phyloP scores from a whole-genome alignment of 2,329 filamentous ascomycete species.

The Claviceps africana region DNA sequence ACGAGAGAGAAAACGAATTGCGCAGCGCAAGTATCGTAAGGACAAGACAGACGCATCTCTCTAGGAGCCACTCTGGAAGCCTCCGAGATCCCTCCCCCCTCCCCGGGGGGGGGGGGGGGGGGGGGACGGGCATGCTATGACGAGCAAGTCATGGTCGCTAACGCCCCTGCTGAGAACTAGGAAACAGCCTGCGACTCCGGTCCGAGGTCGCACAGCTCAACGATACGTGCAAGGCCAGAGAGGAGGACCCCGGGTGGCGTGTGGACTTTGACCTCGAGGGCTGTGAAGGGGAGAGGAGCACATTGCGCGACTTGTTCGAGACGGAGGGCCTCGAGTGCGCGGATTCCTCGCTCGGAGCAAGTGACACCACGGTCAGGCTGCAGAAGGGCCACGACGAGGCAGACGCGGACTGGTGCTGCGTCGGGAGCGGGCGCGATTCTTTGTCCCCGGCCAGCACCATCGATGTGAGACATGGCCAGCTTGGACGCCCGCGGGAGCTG shows the following conservation, averaged over 20 bases:
- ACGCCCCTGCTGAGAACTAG: not conserved
- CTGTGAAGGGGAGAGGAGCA: not conserved
- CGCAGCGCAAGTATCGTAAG: not conserved
- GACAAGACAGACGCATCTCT: not conserved
- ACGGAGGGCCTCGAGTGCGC: not conserved
- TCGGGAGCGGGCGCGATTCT: not conserved
- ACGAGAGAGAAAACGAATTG: not conserved
- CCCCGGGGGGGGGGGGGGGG: too few relatives aligned
- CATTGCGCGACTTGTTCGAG: not conserved
- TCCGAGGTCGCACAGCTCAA: not conserved
- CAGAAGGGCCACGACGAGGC: not conserved
- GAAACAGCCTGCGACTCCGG: not conserved
- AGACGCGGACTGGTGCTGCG: not conserved
- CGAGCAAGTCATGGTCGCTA: not conserved
- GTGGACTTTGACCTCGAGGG: not conserved
- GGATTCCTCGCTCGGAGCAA: too few relatives aligned
- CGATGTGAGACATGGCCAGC: not conserved
- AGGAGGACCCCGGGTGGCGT: not conserved
- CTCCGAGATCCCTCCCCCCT: too few relatives aligned
- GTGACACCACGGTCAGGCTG: not conserved
- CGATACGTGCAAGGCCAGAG: not conserved
- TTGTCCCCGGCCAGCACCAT: not conserved
- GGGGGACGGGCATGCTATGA: too few relatives aligned
- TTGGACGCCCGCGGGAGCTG: not conserved
- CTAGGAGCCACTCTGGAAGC: too few relatives aligned